phyloP scores from a whole-genome alignment of 257 asterid species.

The Verbena officinalis region DNA sequence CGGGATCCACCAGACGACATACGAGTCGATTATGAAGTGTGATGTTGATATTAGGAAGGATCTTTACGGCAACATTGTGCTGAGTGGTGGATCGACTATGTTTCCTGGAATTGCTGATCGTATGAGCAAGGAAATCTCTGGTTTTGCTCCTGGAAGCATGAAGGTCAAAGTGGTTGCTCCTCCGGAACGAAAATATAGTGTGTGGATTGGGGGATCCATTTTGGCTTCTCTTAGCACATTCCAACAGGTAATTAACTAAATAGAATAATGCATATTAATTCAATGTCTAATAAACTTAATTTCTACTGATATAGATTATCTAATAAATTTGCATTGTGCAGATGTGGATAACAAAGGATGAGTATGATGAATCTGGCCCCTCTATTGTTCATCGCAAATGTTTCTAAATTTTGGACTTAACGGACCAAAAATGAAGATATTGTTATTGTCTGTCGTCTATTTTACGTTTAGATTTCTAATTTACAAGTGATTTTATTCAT shows the following conservation, averaged over 20 bases:
- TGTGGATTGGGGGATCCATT: constrained; percentile 48
- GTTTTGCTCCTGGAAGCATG: constrained; percentile 39
- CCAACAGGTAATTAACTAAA: constrained; percentile 17
- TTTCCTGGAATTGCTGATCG: constrained; percentile 48
- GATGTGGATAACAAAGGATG: constrained; percentile 41
- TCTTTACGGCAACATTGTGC: too few species aligned
- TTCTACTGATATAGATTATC: too few species aligned
- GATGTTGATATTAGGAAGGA: constrained; percentile 47
- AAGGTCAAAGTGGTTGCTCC: constrained; percentile 48
- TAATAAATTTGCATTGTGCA: constrained; percentile 21
- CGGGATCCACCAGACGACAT: constrained; percentile 39
- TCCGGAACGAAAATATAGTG: constrained; percentile 42
- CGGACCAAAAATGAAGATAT: too few species aligned
- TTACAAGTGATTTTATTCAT: too few species aligned
- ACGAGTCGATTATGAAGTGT: constrained; percentile 38
- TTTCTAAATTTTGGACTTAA: too few species aligned
- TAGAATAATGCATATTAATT: too few species aligned
- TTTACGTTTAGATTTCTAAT: too few species aligned
- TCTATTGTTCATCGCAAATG: constrained; percentile 34
- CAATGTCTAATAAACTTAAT: too few species aligned
- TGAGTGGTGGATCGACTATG: constrained; percentile 46
- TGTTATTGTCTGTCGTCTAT: too few species aligned
- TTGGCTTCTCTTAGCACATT: constrained; percentile 28
- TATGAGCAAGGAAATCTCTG: constrained; percentile 40
- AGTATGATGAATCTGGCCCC: constrained; percentile 35